Evolutionary conservation across 352 stramenopile species (phyloP), one percentile per base, ranked within the genome.

Genomic region (Pythium dissimile): DNA sequence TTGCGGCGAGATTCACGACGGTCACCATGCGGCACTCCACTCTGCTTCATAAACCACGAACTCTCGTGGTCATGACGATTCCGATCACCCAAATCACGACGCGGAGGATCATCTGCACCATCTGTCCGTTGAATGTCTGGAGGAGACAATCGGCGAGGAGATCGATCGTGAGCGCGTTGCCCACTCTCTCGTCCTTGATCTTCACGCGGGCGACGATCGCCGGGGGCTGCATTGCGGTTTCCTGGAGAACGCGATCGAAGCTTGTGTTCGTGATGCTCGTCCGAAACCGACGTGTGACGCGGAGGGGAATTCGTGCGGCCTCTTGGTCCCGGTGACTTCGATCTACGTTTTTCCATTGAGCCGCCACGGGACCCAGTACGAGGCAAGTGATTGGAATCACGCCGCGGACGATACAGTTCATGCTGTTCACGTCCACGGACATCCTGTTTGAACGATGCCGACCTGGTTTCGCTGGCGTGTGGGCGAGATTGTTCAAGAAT

Each of bases 71-170:
- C 49, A 9, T 16, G 43, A 9, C n/a, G 31, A 10, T 6, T 28
- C 20, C 27, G 28, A 5, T 46, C 42, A 24, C 45, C 21, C 18
- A 43, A 34, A 28, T 42, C 43, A 32, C 37, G 30, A 26, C 42
- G 13, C 10, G 13, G 18, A 34, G n/a, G 15, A 41, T 39, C 43
- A 34, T 32, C 52, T n/a, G 30, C 13, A 24, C 2, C 16, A 7
- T 46, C 23, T 2, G 42, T 13, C 5, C 6, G 28, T 26, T 37
- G 18, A 12, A 7, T 21, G 8, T 28, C 37, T 16, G n/a, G 50
- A 42, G 50, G 50, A 30, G 50, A 56, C 13, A n/a, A 37, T 46
- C 35, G 35, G 21, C 49, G 49, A 38, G 38, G 27, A 28, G 51
- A 23, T 0, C 21, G 26, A 26, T 13, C 24, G 21, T n/a, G 28